Percentiles rank a stretch among this genome's conserved stretches.
Conservation (phyloP, 176 grass and related monocot species). For the Avena insularis region DNA sequence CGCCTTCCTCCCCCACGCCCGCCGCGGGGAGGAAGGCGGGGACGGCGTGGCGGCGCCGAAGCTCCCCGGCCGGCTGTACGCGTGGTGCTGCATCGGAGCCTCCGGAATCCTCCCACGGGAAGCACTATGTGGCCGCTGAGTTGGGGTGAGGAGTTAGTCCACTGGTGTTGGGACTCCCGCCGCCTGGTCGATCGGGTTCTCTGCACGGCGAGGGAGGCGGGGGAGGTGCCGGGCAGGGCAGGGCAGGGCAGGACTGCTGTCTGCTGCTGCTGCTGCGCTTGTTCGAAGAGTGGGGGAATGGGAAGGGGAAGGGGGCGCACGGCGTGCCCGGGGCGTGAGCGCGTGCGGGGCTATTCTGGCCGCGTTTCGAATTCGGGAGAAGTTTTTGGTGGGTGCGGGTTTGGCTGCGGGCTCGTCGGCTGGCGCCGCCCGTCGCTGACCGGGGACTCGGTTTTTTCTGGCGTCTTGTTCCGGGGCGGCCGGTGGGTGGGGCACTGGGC, state of each 20-base stretch:
- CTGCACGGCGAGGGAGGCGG: background rate
- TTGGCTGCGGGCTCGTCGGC: constrained; percentile 35
- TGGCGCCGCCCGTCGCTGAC: constrained; percentile 22
- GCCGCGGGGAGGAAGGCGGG: constrained; percentile 70
- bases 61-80: constrained; percentile 74
- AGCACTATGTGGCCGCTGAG: background rate
- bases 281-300: background rate
- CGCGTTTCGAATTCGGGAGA: constrained; percentile 31
- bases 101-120: constrained; percentile 5
- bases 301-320: background rate
- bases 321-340: constrained; percentile 26
- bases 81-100: constrained; percentile 66
- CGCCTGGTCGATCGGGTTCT: constrained; percentile 45
- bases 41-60: constrained; percentile 55
- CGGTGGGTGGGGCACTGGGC: background rate
- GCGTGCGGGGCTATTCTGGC: background rate
- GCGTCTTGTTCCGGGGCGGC: constrained; percentile 20
- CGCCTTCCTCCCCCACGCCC: constrained; percentile 60
- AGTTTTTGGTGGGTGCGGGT: constrained; percentile 30
- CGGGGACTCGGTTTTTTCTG: constrained; percentile 13
- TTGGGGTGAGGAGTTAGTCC: background rate
- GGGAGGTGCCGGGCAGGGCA: background rate
- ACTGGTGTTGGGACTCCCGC: constrained; percentile 15
- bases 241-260: background rate
- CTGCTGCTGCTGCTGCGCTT: constrained; percentile 19